Conservation (phyloP, 2,329 filamentous ascomycete species). For the Macroventuria anomochaeta region DNA sequence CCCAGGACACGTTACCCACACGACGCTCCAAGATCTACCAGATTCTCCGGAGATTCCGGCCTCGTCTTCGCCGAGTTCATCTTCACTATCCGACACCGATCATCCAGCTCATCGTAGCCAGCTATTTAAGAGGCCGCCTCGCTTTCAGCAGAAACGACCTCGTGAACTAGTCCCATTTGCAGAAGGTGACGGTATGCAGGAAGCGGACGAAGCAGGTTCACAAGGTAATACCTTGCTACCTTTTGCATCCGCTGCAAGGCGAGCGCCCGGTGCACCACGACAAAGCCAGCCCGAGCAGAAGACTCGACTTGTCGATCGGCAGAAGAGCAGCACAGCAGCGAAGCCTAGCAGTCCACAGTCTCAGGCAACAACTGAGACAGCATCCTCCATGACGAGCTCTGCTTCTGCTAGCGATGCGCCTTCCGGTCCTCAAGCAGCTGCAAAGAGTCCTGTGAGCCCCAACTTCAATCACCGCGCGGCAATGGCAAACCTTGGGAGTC, state of each 20-base stretch:
- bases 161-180: slow-evolving; percentile 35
- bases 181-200: slow-evolving; percentile 41
- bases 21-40: slow-evolving; percentile 17
- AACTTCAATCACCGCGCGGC: slow-evolving; percentile 66
- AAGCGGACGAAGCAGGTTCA: slow-evolving; percentile 62
- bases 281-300: slow-evolving; percentile 23
- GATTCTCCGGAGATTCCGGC: slow-evolving; percentile 32
- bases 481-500: slow-evolving; percentile 61
- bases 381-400: slow-evolving; percentile 63
- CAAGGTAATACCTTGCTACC: slow-evolving; percentile 53
- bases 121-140: slow-evolving; percentile 52
- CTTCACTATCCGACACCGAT: slow-evolving; percentile 45
- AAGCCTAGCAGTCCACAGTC: slow-evolving; percentile 31
- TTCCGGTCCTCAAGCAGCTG: slow-evolving; percentile 23
- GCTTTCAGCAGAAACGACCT: slow-evolving; percentile 42
- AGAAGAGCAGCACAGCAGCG: slow-evolving; percentile 1
- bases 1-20: slow-evolving; percentile 7
- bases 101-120: slow-evolving; percentile 53
- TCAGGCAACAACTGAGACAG: slow-evolving; percentile 30
- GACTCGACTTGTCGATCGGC: slow-evolving; percentile 5
- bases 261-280: slow-evolving; percentile 13
- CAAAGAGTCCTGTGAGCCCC: slow-evolving; percentile 38
- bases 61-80: slow-evolving; percentile 41
- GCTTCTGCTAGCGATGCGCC: slow-evolving; percentile 42
- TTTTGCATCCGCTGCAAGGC: slow-evolving; percentile 47